phyloP scores from a whole-genome alignment of 495 filamentous ascomycete species.

The Poronia punctata region DNA sequence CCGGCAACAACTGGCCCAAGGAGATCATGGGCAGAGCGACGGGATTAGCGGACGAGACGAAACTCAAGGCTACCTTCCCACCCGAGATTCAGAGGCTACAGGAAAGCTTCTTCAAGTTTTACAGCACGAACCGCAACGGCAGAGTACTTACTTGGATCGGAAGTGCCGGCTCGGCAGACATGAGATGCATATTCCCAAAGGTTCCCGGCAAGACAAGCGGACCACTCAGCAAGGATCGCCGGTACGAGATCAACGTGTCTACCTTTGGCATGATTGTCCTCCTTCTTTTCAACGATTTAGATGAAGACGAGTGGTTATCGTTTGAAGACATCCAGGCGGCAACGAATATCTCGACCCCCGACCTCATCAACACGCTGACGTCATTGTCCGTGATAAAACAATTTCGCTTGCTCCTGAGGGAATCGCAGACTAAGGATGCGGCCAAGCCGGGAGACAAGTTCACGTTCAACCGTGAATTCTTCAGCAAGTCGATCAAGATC shows the following conservation, averaged over 20 bases:
- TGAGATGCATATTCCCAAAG: constrained; percentile 71
- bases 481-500: constrained; percentile 74
- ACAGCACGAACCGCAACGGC: constrained; percentile 79
- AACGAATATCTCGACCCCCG: constrained; percentile 73
- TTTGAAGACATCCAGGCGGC: constrained; percentile 79
- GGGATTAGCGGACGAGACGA: constrained; percentile 41
- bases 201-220: constrained; percentile 55
- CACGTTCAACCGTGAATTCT: constrained; percentile 76
- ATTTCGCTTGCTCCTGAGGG: constrained; percentile 72
- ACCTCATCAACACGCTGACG: constrained; percentile 76
- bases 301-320: constrained; percentile 55
- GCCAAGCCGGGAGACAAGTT: constrained; percentile 78
- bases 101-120: constrained; percentile 84
- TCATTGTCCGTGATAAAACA: constrained; percentile 82
- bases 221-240: constrained; percentile 57
- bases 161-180: constrained; percentile 67
- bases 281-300: constrained; percentile 78
- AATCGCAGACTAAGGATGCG: constrained; percentile 67
- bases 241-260: constrained; percentile 85
- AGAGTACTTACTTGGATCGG: constrained; percentile 77
- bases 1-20: constrained; percentile 89
- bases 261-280: constrained; percentile 91
- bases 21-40: constrained; percentile 59
- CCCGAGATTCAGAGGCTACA: constrained; percentile 67
- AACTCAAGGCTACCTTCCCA: constrained; percentile 60